phyloP scores from a whole-genome alignment of 495 filamentous ascomycete species.

The Penicillium malachiteum region DNA sequence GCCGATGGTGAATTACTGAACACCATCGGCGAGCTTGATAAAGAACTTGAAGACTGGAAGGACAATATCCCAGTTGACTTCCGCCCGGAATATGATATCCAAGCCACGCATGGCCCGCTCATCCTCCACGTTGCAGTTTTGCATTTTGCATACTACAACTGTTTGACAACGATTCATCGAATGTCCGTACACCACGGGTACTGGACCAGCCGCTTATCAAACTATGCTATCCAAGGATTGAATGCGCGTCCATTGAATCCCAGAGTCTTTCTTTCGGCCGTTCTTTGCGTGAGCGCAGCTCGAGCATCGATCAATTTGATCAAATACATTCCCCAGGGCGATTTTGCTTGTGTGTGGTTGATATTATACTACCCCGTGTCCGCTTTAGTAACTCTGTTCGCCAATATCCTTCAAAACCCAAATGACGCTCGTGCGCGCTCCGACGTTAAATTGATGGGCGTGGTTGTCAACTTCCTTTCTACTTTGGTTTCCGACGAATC shows the following conservation, averaged over 20 bases:
- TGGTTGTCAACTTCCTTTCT: slow-evolving; percentile 87
- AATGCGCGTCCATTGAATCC: slow-evolving; percentile 91
- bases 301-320: slow-evolving; percentile 90
- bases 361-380: slow-evolving; percentile 97
- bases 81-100: slow-evolving; percentile 92
- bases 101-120: slow-evolving; percentile 81
- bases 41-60: slow-evolving; percentile 93
- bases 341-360: slow-evolving; percentile 94
- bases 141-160: slow-evolving; percentile 98
- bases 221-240: slow-evolving; percentile 90
- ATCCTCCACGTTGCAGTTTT: slow-evolving; percentile 90
- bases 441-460: slow-evolving; percentile 86
- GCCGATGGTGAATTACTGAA: slow-evolving; percentile 92
- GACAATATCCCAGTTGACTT: slow-evolving; percentile 91
- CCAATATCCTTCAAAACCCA: slow-evolving; percentile 95
- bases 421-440: slow-evolving; percentile 83
- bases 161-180: slow-evolving; percentile 93
- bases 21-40: slow-evolving; percentile 93
- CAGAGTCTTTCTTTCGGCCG: slow-evolving; percentile 89
- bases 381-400: slow-evolving; percentile 91
- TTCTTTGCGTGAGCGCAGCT: slow-evolving; percentile 86
- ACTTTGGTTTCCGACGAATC: slow-evolving; percentile 73
- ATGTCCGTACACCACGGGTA: slow-evolving; percentile 99
- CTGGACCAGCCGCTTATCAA: slow-evolving; percentile 93
- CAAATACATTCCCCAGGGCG: slow-evolving; percentile 93